Conservation (phyloP, 2,329 filamentous ascomycete genomes). For the Escovopsis sp. region DNA sequence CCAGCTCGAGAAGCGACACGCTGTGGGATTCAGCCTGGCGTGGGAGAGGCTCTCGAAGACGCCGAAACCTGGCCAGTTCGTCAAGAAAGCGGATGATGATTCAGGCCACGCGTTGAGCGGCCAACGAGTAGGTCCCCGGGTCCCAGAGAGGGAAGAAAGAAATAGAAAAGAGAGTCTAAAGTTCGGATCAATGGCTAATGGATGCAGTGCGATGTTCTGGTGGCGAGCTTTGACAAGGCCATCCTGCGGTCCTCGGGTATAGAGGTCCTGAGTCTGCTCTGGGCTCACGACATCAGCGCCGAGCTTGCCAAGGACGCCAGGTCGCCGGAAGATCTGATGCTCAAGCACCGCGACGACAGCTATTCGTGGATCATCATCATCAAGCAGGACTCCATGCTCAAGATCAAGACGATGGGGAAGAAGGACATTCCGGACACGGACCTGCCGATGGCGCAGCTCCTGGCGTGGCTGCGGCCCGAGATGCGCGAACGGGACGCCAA, state of each 20-base stretch:
- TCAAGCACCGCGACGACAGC: conserved; percentile 59
- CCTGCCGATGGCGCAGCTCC: conserved; percentile 54
- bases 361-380: conserved; percentile 84
- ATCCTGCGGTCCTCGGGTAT: conserved; percentile 64
- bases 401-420: conserved; percentile 62
- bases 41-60: conserved; percentile 70
- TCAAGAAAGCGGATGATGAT: conserved; percentile 59
- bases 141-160: neutral
- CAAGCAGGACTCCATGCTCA: conserved; percentile 62
- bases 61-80: conserved; percentile 39
- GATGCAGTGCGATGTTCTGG: conserved; percentile 65
- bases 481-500: conserved; percentile 63
- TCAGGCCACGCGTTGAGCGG: conserved; percentile 42
- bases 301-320: conserved; percentile 72
- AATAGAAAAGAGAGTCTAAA: neutral
- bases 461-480: conserved; percentile 69
- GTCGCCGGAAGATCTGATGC: conserved; percentile 64
- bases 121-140: conserved; percentile 39
- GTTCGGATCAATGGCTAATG: neutral
- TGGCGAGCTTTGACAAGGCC: conserved; percentile 72
- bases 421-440: conserved; percentile 67
- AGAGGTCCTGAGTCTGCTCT: conserved; percentile 63
- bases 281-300: conserved; percentile 71
- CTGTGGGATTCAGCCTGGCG: conserved; percentile 81
- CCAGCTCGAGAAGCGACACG: conserved; percentile 53